These are phyloP conservation scores for Tricholoma saponaceum DNA, from an alignment of 768 basidiomycete genomes.

Conservation along the genomic window DNA sequence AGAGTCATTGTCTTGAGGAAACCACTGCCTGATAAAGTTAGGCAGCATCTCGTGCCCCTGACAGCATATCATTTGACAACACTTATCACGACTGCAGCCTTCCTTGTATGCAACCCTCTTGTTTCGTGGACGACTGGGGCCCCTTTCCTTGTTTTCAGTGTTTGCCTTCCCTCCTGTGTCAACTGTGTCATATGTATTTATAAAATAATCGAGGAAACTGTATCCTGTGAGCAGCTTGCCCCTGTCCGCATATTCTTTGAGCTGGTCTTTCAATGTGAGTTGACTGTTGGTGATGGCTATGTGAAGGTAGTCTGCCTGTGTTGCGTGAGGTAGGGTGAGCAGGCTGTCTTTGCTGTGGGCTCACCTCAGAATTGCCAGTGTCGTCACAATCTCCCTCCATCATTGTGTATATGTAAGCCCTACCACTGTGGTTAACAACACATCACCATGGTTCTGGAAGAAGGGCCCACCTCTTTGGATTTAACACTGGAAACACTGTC, in stretches of 20 bases:
- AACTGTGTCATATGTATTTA: slow-evolving; percentile 14
- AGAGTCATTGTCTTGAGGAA: slow-evolving; percentile 20
- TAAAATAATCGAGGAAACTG: slow-evolving; percentile 6
- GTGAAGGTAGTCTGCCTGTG: background rate
- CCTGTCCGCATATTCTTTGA: slow-evolving; percentile 16
- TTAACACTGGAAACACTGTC: background rate
- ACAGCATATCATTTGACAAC: background rate
- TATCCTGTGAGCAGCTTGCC: slow-evolving; percentile 8
- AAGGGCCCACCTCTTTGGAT: background rate
- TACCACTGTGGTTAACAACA: background rate
- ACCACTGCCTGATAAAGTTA: slow-evolving; percentile 27
- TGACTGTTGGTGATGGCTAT: background rate
- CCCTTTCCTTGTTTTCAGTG: no score
- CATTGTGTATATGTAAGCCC: background rate
- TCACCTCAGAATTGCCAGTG: background rate
- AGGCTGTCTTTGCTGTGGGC: background rate
- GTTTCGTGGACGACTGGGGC: background rate
- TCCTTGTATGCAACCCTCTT: background rate
- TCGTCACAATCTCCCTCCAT: background rate
- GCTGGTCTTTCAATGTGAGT: slow-evolving; percentile 12
- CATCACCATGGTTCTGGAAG: background rate
- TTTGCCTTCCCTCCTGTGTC: background rate
- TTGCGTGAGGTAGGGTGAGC: background rate
- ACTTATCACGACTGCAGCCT: background rate
- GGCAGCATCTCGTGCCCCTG: slow-evolving; percentile 25